Evolutionary conservation across 176 grass and related monocot species (phyloP), one percentile per base, ranked within the genome.

Genomic region (Avena sativa): DNA sequence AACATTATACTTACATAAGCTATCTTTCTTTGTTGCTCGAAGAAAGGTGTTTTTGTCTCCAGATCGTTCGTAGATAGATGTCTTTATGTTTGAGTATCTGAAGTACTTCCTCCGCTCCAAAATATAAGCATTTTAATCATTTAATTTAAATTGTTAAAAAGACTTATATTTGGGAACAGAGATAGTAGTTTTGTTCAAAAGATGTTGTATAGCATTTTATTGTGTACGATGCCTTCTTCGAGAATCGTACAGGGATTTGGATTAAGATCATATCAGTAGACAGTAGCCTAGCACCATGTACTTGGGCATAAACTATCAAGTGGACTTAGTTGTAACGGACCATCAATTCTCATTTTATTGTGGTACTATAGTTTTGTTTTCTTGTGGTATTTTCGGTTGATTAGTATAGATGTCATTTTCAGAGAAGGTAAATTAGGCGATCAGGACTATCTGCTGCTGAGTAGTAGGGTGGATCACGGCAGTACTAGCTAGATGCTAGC

Each of bases 331-430:
- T 64, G 60, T 63, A 63, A 63, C 3, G 60, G n/a, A 63, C 5
- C 23, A 34, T 34, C 3, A 12, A 25, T 63, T 12, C 2, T 55
- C 3, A 15, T 17, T 16, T 16, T 3, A 3, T 55, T 3, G 28
- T 57, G 26, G 2, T 20, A 56, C 7, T 48, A 9, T 49, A 9
- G 23, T 66, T 48, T 12, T 43, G 12, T 25, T 47, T 47, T 46
- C 20, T 46, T 43, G 7, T 44, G 83, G 17, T 53, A 52, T 49
- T 74, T 40, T 74, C 21, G 5, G 4, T 38, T 70, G 16, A 69
- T 32, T 83, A 25, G 9, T 55, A 55, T 58, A 67, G 5, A 28
- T 38, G 65, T 86, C 65, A 71, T 23, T 72, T 80, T 80, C 77
- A 50, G 25, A 44, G 58, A 38, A 81, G 32, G 17, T n/a, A 40